A percentile compares a stretch with the other conserved stretches of the same genome.
Conservation (phyloP, 352 stramenopile genomes). For the Globisporangium nunn region DNA sequence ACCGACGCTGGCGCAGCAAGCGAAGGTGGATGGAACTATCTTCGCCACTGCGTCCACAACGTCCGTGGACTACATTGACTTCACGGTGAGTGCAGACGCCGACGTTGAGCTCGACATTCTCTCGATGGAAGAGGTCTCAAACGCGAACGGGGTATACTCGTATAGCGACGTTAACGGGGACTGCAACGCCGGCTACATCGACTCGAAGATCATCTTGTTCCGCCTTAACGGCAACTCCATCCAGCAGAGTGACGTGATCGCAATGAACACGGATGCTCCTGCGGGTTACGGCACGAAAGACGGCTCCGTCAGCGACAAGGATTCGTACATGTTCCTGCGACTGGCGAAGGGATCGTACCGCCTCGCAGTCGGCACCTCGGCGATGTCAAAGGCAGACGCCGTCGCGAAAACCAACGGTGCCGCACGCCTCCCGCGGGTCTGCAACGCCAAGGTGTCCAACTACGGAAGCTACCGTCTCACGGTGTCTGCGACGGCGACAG, state of each 20-base stretch:
- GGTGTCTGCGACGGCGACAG: constrained; percentile 24
- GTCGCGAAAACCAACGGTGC: constrained; percentile 32
- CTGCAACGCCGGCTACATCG: constrained; percentile 63
- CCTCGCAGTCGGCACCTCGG: constrained; percentile 45
- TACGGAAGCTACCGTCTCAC: constrained; percentile 67
- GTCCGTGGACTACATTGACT: constrained; percentile 65
- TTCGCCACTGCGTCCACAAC: constrained; percentile 41
- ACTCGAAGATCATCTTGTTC: constrained; percentile 60
- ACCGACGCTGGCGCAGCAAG: constrained; percentile 16
- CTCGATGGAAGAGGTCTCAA: constrained; percentile 41
- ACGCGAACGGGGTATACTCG: constrained; percentile 3
- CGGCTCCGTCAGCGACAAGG: constrained; percentile 40
- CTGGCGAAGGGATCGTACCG: constrained; percentile 42
- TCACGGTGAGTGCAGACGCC: constrained; percentile 27
- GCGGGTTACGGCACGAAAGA: constrained; percentile 33
- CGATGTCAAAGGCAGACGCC: constrained; percentile 37
- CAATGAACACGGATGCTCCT: constrained; percentile 42
- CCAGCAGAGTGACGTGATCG: constrained; percentile 17
- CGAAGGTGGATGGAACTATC: constrained; percentile 51
- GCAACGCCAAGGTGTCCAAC: constrained; percentile 40
- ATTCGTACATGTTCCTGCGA: constrained; percentile 44
- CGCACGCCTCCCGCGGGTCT: constrained; percentile 31
- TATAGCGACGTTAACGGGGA: constrained; percentile 61
- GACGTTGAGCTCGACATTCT: constrained; percentile 57
- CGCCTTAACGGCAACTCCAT: constrained; percentile 15